Percentiles rank a stretch among this genome's conserved stretches.
Evolutionary conservation across 2,329 filamentous ascomycete species (phyloP).

Genomic region (Epichloe baconii): DNA sequence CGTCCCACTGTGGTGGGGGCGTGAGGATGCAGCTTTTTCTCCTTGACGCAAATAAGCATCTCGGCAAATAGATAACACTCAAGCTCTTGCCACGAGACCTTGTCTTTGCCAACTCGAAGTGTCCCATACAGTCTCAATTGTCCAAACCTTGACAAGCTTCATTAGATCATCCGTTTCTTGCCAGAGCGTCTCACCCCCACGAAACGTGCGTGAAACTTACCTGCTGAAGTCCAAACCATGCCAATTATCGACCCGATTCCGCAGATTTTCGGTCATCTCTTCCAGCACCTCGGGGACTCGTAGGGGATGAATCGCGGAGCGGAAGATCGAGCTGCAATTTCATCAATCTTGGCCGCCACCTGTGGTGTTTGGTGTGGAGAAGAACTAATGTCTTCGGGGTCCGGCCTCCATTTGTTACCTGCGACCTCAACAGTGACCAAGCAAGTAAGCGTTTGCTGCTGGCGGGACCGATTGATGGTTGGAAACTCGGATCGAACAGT

Average conservation of each 20-base stretch:
- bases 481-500: conserved; percentile 95
- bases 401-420: conserved; percentile 79
- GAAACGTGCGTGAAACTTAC: conserved; percentile 26
- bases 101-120: conserved; percentile 89
- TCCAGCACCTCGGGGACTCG: conserved; percentile 66
- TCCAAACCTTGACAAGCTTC: conserved; percentile 53
- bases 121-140: conserved; percentile 82
- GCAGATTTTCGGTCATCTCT: conserved; percentile 74
- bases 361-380: conserved; percentile 30
- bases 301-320: conserved; percentile 52
- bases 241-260: conserved; percentile 92
- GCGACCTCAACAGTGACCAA: conserved; percentile 88
- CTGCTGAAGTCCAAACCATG: conserved; percentile 86
- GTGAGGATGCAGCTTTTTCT: conserved; percentile 58
- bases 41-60: conserved; percentile 99
- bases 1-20: conserved; percentile 53
- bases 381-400: conserved; percentile 64
- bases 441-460: conserved; percentile 91
- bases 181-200: not conserved
- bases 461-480: conserved; percentile 78
- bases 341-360: conserved; percentile 33
- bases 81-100: conserved; percentile 90
- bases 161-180: conserved; percentile 1
- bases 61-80: conserved; percentile 96
- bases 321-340: conserved; percentile 36